Percentiles rank a stretch among this genome's conserved stretches.
These are phyloP conservation scores for Arthrobotrys sinensis DNA, from an alignment of 2,329 filamentous ascomycete genomes.

Conservation along the genomic window DNA sequence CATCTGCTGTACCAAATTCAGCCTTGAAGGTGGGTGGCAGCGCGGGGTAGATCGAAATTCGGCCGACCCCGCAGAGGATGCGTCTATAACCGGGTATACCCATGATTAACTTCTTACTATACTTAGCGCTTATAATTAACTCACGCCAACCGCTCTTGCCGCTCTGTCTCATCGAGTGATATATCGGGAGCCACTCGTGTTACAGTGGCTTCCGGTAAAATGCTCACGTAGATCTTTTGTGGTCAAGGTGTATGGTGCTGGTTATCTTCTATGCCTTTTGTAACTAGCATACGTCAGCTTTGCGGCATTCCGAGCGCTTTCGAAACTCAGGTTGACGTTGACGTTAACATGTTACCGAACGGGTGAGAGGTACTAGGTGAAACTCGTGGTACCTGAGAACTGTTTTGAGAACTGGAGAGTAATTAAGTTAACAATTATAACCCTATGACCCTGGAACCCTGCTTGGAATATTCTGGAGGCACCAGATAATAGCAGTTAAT, in stretches of 20 bases:
- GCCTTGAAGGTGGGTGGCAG: background rate
- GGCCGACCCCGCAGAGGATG: no score
- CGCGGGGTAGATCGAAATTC: background rate
- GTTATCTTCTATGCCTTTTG: background rate
- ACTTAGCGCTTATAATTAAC: constrained; percentile 3
- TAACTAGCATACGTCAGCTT: background rate
- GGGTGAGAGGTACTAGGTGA: background rate
- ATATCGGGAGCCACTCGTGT: background rate
- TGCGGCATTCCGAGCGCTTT: background rate
- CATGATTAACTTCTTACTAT: background rate
- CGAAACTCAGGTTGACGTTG: background rate
- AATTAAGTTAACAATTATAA: background rate
- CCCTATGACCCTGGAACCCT: no score
- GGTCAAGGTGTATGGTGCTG: background rate
- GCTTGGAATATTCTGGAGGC: no score
- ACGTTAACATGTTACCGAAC: background rate
- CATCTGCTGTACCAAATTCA: no score
- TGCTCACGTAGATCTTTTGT: background rate
- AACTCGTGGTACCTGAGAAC: background rate
- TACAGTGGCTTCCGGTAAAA: background rate
- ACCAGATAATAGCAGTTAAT: no score
- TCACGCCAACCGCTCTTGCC: background rate
- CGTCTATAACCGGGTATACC: background rate
- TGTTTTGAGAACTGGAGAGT: background rate
- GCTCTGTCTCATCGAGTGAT: background rate